These are phyloP conservation scores for Phytopythium cucurbitacearum DNA, from an alignment of 352 stramenopile species.

Conservation along the genomic window DNA sequence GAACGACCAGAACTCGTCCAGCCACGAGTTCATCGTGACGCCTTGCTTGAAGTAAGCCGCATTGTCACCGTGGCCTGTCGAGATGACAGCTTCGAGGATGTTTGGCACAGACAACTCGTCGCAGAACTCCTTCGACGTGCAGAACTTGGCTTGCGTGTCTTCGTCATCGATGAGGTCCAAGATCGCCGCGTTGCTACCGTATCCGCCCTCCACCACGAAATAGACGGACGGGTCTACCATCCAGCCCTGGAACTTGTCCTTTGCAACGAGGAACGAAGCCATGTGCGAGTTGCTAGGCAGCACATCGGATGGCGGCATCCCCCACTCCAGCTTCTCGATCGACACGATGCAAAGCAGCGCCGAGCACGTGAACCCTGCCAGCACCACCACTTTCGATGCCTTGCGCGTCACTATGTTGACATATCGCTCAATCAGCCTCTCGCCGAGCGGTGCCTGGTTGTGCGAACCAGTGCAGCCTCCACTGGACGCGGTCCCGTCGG, in stretches of 20 bases:
- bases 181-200: constrained; percentile 36
- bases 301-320: constrained; percentile 43
- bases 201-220: constrained; percentile 66
- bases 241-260: constrained; percentile 11
- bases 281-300: constrained; percentile 61
- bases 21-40: constrained; percentile 51
- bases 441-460: constrained; percentile 13
- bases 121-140: constrained; percentile 57
- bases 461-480: constrained; percentile 15
- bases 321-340: constrained; percentile 48
- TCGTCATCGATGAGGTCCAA: constrained; percentile 30
- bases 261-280: constrained; percentile 39
- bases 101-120: constrained; percentile 50
- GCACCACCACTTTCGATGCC: constrained; percentile 49
- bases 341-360: constrained; percentile 48
- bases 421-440: constrained; percentile 39
- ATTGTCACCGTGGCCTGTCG: constrained; percentile 18
- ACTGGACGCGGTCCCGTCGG: constrained; percentile 24
- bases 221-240: constrained; percentile 34
- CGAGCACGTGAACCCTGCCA: constrained; percentile 42
- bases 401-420: constrained; percentile 30
- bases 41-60: constrained; percentile 44
- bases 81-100: constrained; percentile 43
- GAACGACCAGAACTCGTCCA: constrained; percentile 77
- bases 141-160: constrained; percentile 39